Conservation (phyloP, 1,284 basidiomycete species). For the Rhodotorula glutinis region DNA sequence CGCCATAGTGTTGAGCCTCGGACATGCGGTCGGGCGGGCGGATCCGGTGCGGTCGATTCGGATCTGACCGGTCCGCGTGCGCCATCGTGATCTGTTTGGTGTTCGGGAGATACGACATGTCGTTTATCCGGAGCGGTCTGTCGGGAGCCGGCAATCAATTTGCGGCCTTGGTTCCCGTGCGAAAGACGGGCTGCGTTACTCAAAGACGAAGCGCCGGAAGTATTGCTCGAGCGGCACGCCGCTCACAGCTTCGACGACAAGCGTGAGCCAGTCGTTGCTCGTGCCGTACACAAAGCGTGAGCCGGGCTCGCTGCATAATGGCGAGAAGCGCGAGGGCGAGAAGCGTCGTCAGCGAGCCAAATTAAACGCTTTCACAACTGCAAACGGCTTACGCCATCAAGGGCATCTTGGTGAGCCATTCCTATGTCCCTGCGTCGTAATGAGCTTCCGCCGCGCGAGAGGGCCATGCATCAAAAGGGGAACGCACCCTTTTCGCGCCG, state of each 20-base stretch:
- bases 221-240: slow-evolving; percentile 14
- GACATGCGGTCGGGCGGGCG: not conserved
- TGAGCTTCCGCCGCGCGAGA: no score
- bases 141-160: not conserved
- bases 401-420: not conserved
- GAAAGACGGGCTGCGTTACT: slow-evolving; percentile 31
- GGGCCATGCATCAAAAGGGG: no score
- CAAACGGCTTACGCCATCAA: not conserved
- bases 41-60: not conserved
- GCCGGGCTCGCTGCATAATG: not conserved
- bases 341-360: no score
- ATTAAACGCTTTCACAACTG: no score
- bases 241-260: slow-evolving; percentile 17
- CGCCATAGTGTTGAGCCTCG: slow-evolving; percentile 16
- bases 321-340: not conserved
- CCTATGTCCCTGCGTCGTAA: no score
- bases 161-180: no score
- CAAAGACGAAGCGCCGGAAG: no score
- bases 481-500: not conserved
- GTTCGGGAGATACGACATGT: slow-evolving; percentile 15
- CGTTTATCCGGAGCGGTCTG: slow-evolving; percentile 32
- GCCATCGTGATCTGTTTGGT: slow-evolving; percentile 10
- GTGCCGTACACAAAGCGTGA: slow-evolving; percentile 17
- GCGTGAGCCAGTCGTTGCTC: slow-evolving; percentile 22
- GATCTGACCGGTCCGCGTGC: not conserved